Conservation (phyloP, 257 asterid species). For the Mentha longifolia region DNA sequence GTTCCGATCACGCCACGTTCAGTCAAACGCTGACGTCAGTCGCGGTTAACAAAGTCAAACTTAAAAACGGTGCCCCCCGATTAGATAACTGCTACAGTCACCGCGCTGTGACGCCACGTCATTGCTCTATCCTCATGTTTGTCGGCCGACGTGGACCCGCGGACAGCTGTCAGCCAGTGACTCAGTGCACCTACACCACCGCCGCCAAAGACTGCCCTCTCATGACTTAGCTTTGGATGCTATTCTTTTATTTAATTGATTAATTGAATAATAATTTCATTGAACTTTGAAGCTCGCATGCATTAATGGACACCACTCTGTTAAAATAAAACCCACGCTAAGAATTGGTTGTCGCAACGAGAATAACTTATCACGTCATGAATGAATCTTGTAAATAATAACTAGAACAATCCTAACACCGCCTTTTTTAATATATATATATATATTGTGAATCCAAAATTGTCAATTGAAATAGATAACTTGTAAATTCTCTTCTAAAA, state of each 20-base stretch:
- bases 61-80: constrained; percentile 20
- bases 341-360: neutral
- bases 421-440: neutral
- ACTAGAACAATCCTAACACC: neutral
- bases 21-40: constrained; percentile 35
- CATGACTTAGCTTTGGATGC: constrained; percentile 13
- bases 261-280: neutral
- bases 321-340: neutral
- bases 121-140: constrained; percentile 21
- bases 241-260: neutral
- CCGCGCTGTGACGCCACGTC: constrained; percentile 27
- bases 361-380: neutral
- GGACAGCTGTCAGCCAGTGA: constrained; percentile 17
- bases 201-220: neutral
- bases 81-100: constrained; percentile 4
- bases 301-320: neutral
- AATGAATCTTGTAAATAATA: neutral
- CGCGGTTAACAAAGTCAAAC: constrained; percentile 24
- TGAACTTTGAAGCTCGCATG: neutral
- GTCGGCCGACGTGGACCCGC: constrained; percentile 32
- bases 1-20: constrained; percentile 28
- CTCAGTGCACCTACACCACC: neutral
- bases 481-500: no score
- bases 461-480: neutral
- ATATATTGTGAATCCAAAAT: neutral